Evolutionary conservation across 1,284 basidiomycete genomes (phyloP).

Genomic region (Trichosporon faecale): DNA sequence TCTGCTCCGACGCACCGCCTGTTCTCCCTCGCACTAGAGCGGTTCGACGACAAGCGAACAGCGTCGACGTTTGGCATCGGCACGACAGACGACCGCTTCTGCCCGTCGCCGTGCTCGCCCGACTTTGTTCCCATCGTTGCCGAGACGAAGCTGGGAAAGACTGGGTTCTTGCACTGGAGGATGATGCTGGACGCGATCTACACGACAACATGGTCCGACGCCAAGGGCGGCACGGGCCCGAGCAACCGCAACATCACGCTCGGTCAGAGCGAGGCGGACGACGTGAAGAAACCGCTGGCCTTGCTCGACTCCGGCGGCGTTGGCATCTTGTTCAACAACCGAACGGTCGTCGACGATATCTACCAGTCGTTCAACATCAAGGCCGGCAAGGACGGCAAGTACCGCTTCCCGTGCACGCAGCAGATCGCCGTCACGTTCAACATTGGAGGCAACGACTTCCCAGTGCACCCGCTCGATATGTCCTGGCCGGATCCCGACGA

Average conservation of each 20-base stretch:
- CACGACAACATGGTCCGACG: constrained; percentile 32
- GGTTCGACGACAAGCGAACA: constrained; percentile 48
- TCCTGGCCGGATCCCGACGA: constrained; percentile 42
- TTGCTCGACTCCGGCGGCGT: constrained; percentile 51
- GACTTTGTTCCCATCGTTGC: constrained; percentile 43
- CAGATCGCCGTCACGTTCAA: constrained; percentile 45
- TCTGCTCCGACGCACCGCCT: constrained; percentile 45
- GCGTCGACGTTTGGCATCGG: constrained; percentile 45
- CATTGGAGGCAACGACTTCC: constrained; percentile 37
- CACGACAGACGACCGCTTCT: constrained; percentile 31
- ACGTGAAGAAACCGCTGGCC: constrained; percentile 37
- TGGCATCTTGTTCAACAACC: constrained; percentile 41
- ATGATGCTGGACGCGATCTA: constrained; percentile 34
- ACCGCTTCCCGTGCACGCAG: constrained; percentile 48
- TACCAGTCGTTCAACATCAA: constrained; percentile 41
- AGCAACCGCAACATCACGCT: constrained; percentile 30
- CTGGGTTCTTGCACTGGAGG: constrained; percentile 47
- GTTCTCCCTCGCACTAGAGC: constrained; percentile 45
- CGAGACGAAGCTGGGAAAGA: constrained; percentile 40
- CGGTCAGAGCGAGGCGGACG: constrained; percentile 32
- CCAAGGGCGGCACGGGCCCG: constrained; percentile 29
- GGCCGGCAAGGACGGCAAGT: constrained; percentile 39
- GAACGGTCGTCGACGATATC: constrained; percentile 39
- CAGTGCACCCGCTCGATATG: constrained; percentile 51
- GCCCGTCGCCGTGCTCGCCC: constrained; percentile 42